Conservation (phyloP, 2,329 filamentous ascomycete genomes). For the Huntiella decipiens region DNA sequence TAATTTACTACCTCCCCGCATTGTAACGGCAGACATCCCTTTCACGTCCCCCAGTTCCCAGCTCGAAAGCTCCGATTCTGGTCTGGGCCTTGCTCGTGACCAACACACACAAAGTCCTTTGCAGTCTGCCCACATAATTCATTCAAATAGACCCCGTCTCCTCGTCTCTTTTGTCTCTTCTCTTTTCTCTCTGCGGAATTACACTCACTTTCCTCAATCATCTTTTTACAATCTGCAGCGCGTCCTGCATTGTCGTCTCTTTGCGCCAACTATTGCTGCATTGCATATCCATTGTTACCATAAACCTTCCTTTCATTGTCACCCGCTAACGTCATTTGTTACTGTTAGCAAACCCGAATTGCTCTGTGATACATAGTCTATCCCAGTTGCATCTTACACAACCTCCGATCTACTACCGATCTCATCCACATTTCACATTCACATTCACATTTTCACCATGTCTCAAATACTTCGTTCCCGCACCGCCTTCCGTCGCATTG, state of each 20-base stretch:
- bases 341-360: no score
- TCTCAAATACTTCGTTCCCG: slow-evolving; percentile 10
- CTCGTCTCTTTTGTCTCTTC: not conserved
- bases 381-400: not conserved
- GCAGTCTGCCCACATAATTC: not conserved
- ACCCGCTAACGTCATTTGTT: no score
- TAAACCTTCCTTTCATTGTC: no score
- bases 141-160: not conserved
- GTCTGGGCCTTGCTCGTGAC: not conserved
- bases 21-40: no score
- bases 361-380: not conserved
- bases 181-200: slow-evolving; percentile 9
- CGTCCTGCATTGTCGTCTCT: not conserved
- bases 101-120: not conserved
- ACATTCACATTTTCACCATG: not conserved
- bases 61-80: not conserved
- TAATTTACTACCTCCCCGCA: no score
- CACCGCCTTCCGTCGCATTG: slow-evolving; percentile 23
- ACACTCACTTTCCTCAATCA: not conserved
- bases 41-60: no score
- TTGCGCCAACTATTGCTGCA: not conserved
- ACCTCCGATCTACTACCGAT: not conserved
- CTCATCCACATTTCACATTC: not conserved
- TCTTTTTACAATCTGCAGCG: not conserved
- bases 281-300: not conserved